Evolutionary conservation across 2,329 filamentous ascomycete genomes (phyloP).

Genomic region (Colletotrichum sp.): DNA sequence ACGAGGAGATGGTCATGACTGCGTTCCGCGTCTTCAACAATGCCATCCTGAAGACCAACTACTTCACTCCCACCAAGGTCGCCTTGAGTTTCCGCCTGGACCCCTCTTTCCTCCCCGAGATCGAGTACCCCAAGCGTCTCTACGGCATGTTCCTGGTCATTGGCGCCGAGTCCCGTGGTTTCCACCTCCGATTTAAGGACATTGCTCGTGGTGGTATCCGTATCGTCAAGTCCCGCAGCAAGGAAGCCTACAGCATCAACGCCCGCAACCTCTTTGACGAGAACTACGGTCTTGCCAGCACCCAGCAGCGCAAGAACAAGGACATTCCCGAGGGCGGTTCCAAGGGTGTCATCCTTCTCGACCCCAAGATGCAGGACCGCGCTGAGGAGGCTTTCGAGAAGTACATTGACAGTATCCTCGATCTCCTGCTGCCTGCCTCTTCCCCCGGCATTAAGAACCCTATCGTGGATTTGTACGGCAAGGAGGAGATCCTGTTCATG

Average conservation of each 20-base stretch:
- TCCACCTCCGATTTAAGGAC: constrained; percentile 96
- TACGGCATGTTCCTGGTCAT: constrained; percentile 99
- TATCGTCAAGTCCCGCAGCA: constrained; percentile 97
- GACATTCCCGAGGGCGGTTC: constrained; percentile 98
- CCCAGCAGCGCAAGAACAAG: constrained; percentile 99
- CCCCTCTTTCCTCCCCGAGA: constrained; percentile 83
- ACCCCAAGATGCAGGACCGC: constrained; percentile 93
- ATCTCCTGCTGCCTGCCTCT: constrained; percentile 85
- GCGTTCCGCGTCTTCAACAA: constrained; percentile 97
- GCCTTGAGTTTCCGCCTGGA: constrained; percentile 95
- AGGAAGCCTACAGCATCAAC: constrained; percentile 96
- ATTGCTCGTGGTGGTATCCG: constrained; percentile 97
- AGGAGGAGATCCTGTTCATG: constrained; percentile 98
- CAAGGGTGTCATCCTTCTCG: constrained; percentile 95
- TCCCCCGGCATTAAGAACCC: constrained; percentile 99
- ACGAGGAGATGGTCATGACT: constrained; percentile 97
- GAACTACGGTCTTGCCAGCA: constrained; percentile 98
- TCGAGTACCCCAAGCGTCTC: constrained; percentile 91
- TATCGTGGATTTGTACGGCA: constrained; percentile 92
- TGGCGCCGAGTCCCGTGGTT: constrained; percentile 93
- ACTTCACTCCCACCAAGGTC: constrained; percentile 96
- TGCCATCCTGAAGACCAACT: constrained; percentile 95
- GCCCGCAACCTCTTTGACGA: constrained; percentile 96
- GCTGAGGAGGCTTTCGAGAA: constrained; percentile 94
- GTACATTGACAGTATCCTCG: constrained; percentile 98